phyloP scores from a whole-genome alignment of 164 flowering plant genomes.

The Liriodendron chinense region DNA sequence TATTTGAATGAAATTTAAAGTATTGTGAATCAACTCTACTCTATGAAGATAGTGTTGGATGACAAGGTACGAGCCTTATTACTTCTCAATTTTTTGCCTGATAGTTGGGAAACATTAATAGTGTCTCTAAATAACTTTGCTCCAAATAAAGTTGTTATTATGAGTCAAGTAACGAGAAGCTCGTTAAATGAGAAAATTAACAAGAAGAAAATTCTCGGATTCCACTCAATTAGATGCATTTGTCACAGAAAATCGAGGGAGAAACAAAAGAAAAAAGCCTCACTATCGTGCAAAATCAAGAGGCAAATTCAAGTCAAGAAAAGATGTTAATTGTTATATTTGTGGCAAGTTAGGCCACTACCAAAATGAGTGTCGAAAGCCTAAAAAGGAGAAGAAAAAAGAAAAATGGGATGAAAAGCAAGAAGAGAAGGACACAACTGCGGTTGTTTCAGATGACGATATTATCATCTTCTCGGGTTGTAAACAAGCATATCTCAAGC shows the following conservation, averaged over 20 bases:
- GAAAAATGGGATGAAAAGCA: conserved; percentile 1
- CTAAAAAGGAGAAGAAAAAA: background rate
- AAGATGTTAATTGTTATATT: too few species aligned
- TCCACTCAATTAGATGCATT: background rate
- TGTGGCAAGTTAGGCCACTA: background rate
- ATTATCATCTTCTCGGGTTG: too few species aligned
- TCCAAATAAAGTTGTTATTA: background rate
- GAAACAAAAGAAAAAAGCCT: background rate
- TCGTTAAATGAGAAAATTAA: too few species aligned
- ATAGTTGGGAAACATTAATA: too few species aligned
- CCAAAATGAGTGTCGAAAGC: too few species aligned
- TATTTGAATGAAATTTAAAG: too few species aligned
- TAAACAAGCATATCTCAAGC: too few species aligned
- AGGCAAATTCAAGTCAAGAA: background rate
- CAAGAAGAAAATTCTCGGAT: background rate
- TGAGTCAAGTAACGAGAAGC: too few species aligned
- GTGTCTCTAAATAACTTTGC: background rate
- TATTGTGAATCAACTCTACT: background rate
- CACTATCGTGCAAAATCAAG: background rate
- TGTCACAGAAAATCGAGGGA: background rate
- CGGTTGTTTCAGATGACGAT: too few species aligned
- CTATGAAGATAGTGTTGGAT: background rate
- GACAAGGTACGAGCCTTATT: background rate
- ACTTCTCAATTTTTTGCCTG: background rate
- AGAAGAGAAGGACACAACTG: background rate